Base-by-base conservation (phyloP, 2,329 filamentous ascomycete species). In the Arachnomyces sp. region DNA sequence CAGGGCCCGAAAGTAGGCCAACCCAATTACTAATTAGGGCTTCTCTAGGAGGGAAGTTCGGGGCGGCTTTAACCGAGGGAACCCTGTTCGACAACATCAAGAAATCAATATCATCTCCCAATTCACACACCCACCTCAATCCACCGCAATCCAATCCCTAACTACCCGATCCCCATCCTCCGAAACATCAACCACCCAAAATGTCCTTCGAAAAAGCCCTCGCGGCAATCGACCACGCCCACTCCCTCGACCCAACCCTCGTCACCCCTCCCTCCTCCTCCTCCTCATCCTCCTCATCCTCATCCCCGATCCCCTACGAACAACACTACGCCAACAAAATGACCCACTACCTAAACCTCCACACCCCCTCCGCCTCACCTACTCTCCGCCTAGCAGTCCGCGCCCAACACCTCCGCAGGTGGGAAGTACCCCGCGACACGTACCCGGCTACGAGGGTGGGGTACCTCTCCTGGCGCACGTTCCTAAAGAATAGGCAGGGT, bases 401-500 rank as follows among this genome's bases (percentile, higher is more conserved):
- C 49, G 86, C 85, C 8, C 87, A 93, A 60, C 87, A 94, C 61
- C 84, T 93, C 53, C 76, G 81, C 39, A 79, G 84, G 64, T 94
- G 86, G 86, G 84, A 93, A 63, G 76, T 90, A 1, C 84, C 85
- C 0, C 80, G 86, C 36, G 67, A 70, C 48, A 75, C 71, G 29
- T 90, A 84, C 61, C 84, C 86, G 5, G 78, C 78, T 69, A 89
- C 81, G 1, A 79, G 81, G 49, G 57, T 75, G 0, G 87, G 87
- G 7, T 93, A 94, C 59, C 75, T 88, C 47, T 70, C 73, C n/a
- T 93, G 87, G 87, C 76, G 87, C 15, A 73, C 79, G 2, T 79
- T 76, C 53, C 74, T 86, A 40, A 81, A 80, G 60, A 86, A 85
- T 53, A 68, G 82, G 1, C 83, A 88, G 57, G 78, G 80, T 1